These are phyloP conservation scores for Tricladium varicosporioides DNA, from an alignment of 2,329 filamentous ascomycete species.

Conservation along the genomic window DNA sequence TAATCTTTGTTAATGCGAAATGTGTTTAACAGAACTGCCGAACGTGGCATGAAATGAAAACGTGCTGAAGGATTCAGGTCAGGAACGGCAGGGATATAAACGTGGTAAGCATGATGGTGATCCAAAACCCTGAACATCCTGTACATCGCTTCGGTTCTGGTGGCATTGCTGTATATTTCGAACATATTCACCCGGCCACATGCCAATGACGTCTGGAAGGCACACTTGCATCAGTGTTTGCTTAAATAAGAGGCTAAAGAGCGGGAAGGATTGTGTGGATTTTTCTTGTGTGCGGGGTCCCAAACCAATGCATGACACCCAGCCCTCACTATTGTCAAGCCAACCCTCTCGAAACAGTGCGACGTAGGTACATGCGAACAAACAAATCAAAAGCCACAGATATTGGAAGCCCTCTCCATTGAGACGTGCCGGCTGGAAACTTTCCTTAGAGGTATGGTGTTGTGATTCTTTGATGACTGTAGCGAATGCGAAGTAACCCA, in stretches of 20 bases:
- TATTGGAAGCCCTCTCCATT: too few species aligned
- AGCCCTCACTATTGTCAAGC: too few species aligned
- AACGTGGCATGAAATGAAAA: not conserved
- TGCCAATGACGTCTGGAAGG: not conserved
- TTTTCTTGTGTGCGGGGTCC: not conserved
- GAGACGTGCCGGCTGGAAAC: too few species aligned
- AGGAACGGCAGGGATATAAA: not conserved
- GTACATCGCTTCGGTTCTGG: not conserved
- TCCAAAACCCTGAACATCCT: not conserved
- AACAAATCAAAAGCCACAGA: too few species aligned
- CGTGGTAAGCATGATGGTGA: not conserved
- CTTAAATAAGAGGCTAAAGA: not conserved
- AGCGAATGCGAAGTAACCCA: too few species aligned
- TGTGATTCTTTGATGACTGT: too few species aligned
- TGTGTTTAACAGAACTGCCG: not conserved
- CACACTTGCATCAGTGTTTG: not conserved
- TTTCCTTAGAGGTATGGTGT: too few species aligned
- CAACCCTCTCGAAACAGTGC: not conserved
- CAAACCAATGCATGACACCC: not conserved
- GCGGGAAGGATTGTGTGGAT: not conserved
- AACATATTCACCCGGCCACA: not conserved
- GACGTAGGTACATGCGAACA: not conserved
- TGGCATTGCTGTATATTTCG: not conserved
- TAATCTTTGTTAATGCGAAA: not conserved
- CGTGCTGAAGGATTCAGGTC: not conserved